Conservation (phyloP, 805 yeast genomes). For the Blastobotrys mokoenaii region DNA sequence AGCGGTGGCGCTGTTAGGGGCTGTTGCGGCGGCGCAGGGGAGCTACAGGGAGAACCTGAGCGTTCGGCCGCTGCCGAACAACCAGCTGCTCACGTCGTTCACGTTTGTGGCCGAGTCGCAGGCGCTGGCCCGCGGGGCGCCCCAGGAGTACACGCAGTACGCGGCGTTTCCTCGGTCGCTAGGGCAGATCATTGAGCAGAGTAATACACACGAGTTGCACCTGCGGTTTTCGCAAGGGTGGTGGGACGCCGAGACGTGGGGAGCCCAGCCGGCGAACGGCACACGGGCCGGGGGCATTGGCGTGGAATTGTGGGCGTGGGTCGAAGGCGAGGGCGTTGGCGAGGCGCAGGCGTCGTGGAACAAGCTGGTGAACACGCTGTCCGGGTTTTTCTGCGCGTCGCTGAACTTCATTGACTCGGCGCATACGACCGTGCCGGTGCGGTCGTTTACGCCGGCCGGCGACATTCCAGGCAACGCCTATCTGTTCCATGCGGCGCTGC, state of each 20-base stretch:
- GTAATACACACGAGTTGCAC: constrained; percentile 69
- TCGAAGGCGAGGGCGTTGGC: constrained; percentile 51
- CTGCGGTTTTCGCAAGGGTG: constrained; percentile 87
- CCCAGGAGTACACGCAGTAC: constrained; percentile 17
- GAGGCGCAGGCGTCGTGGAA: constrained; percentile 64
- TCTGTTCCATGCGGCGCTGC: constrained; percentile 74
- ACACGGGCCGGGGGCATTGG: constrained; percentile 82
- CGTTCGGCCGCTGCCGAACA: constrained; percentile 65
- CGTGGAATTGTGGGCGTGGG: constrained; percentile 83
- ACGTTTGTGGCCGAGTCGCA: constrained; percentile 57
- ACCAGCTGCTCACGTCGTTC: constrained; percentile 63
- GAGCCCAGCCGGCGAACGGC: constrained; percentile 68
- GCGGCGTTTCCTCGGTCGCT: constrained; percentile 65
- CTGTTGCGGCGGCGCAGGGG: not conserved
- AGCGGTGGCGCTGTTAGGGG: too few species aligned
- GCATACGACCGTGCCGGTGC: constrained; percentile 61
- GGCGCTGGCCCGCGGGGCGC: constrained; percentile 20
- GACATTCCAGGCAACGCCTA: constrained; percentile 24
- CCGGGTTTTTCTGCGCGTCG: constrained; percentile 94
- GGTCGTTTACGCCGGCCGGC: constrained; percentile 30
- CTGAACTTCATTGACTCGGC: constrained; percentile 77
- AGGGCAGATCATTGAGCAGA: constrained; percentile 62
- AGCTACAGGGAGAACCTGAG: constrained; percentile 53
- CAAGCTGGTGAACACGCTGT: constrained; percentile 59
- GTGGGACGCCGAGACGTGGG: constrained; percentile 91